Conservation (phyloP, 2,329 filamentous ascomycete species). For the Fusarium sp. region DNA sequence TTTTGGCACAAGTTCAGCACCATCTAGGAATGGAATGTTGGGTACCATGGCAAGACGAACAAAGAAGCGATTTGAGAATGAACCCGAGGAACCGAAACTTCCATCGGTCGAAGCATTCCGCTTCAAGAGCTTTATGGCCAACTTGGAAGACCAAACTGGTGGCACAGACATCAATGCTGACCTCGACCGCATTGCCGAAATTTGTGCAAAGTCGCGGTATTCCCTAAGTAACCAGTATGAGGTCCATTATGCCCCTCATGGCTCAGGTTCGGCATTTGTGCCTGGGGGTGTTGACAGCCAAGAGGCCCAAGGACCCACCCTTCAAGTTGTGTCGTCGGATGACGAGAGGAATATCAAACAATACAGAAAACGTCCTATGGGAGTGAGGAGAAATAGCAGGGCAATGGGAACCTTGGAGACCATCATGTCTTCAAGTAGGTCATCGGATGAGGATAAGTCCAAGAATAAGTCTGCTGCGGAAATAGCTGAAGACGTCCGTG, state of each 20-base stretch:
- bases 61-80: constrained; percentile 53
- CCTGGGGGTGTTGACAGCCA: constrained; percentile 50
- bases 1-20: constrained; percentile 51
- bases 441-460: constrained; percentile 72
- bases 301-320: constrained; percentile 62
- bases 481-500: constrained; percentile 67
- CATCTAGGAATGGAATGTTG: constrained; percentile 57
- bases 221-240: constrained; percentile 77
- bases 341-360: constrained; percentile 63
- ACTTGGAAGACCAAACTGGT: constrained; percentile 61
- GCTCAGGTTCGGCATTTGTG: constrained; percentile 66
- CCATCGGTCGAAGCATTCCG: constrained; percentile 74
- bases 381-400: constrained; percentile 61
- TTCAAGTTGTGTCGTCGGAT: constrained; percentile 70
- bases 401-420: constrained; percentile 75
- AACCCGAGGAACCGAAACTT: constrained; percentile 60
- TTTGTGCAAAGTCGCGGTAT: constrained; percentile 74
- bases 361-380: constrained; percentile 58
- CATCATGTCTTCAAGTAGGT: constrained; percentile 75
- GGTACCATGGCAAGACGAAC: constrained; percentile 61
- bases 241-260: constrained; percentile 73
- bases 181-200: constrained; percentile 75
- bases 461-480: constrained; percentile 71
- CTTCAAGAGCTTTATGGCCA: constrained; percentile 74
- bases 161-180: constrained; percentile 67